A percentile compares a stretch with the other conserved stretches of the same genome.
Conservation (phyloP, 352 stramenopile genomes). For the Phytophthora hibernalis region DNA sequence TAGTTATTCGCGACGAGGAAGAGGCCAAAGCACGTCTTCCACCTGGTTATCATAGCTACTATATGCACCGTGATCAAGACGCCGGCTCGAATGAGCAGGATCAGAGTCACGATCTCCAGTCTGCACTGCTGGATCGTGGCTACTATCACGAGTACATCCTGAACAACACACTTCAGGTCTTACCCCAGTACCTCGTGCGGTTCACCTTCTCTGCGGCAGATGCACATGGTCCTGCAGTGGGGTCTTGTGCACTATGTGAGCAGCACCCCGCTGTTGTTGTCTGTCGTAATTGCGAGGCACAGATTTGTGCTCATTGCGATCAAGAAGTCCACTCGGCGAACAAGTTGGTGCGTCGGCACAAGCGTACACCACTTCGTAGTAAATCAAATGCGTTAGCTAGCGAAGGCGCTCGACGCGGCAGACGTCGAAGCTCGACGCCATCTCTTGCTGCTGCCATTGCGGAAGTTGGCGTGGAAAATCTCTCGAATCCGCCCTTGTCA, state of each 20-base stretch:
- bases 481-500: not conserved
- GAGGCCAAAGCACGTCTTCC: slow-evolving; percentile 53
- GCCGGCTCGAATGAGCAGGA: slow-evolving; percentile 11
- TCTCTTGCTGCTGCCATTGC: slow-evolving; percentile 24
- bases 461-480: slow-evolving; percentile 17
- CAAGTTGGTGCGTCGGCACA: slow-evolving; percentile 80
- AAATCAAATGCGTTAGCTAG: slow-evolving; percentile 26
- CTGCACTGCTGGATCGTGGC: slow-evolving; percentile 33
- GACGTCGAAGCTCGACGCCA: slow-evolving; percentile 52
- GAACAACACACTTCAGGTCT: slow-evolving; percentile 62
- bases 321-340: slow-evolving; percentile 81
- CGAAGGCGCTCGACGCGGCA: slow-evolving; percentile 27
- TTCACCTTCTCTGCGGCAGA: slow-evolving; percentile 57
- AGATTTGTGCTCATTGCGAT: slow-evolving; percentile 75
- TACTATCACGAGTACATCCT: slow-evolving; percentile 87
- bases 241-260: slow-evolving; percentile 70
- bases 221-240: slow-evolving; percentile 29
- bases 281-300: slow-evolving; percentile 71
- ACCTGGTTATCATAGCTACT: slow-evolving; percentile 79
- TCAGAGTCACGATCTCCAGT: slow-evolving; percentile 16
- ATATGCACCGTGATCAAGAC: slow-evolving; percentile 43
- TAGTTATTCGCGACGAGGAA: slow-evolving; percentile 56
- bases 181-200: slow-evolving; percentile 77
- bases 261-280: slow-evolving; percentile 51
- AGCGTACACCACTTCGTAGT: slow-evolving; percentile 48